These are phyloP conservation scores for Luzula sylvatica DNA, from an alignment of 176 grass and related monocot genomes.

Conservation along the genomic window DNA sequence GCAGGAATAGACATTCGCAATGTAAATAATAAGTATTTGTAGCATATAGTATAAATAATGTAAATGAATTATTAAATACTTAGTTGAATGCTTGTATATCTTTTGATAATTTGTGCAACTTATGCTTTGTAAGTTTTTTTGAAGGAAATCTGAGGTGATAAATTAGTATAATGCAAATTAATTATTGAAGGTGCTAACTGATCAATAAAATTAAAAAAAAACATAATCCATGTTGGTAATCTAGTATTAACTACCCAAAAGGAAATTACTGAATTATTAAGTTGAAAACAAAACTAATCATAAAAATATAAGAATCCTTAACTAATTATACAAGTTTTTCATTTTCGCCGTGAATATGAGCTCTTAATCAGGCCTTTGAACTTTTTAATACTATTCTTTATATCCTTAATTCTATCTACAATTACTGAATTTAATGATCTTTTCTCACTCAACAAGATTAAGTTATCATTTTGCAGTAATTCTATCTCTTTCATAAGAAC, in stretches of 20 bases:
- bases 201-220: too few relatives aligned
- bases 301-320: not conserved
- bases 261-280: not conserved
- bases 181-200: too few relatives aligned
- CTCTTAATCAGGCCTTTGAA: not conserved
- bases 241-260: too few relatives aligned
- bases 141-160: too few relatives aligned
- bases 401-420: not conserved
- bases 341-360: not conserved
- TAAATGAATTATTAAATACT: not conserved
- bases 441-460: conserved; percentile 12
- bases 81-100: conserved; percentile 9
- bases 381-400: not conserved
- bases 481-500: conserved; percentile 11
- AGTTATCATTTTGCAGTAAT: conserved; percentile 15
- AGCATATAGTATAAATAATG: not conserved
- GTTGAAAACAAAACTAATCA: not conserved
- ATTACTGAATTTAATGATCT: not conserved
- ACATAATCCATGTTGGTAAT: too few relatives aligned
- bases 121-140: too few relatives aligned
- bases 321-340: not conserved
- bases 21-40: conserved; percentile 20
- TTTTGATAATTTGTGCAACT: too few relatives aligned
- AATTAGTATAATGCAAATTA: too few relatives aligned
- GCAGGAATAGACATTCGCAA: conserved; percentile 2